A percentile compares a stretch with the other conserved stretches of the same genome.
phyloP scores from a whole-genome alignment of 495 filamentous ascomycete species.

The Tuber indicum region DNA sequence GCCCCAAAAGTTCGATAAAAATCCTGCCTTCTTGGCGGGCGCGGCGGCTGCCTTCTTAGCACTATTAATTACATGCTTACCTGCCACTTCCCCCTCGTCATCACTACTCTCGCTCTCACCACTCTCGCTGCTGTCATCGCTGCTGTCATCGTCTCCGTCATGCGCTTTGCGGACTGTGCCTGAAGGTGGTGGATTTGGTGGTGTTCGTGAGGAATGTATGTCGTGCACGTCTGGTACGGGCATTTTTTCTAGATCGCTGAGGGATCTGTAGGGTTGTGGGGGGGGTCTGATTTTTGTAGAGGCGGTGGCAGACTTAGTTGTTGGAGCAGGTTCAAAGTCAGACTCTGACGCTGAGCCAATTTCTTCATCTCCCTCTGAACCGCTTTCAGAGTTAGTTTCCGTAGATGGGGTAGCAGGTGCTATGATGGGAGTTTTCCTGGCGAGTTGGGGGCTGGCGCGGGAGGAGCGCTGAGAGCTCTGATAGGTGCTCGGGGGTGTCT shows the following conservation, averaged over 20 bases:
- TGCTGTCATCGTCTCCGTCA: background rate
- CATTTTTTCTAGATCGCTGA: constrained; percentile 25
- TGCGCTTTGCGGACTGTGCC: background rate
- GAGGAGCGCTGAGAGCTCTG: background rate
- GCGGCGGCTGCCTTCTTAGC: background rate
- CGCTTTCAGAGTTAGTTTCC: constrained; percentile 8
- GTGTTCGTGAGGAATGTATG: constrained; percentile 11
- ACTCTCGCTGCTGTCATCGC: background rate
- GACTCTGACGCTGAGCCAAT: constrained; percentile 15
- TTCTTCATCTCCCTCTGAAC: constrained; percentile 2
- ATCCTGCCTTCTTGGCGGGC: background rate
- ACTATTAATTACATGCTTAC: background rate
- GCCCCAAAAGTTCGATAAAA: background rate
- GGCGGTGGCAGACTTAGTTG: background rate
- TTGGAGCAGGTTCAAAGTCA: background rate
- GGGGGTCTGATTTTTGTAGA: background rate
- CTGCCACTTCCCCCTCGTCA: background rate
- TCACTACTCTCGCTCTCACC: background rate
- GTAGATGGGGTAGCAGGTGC: background rate
- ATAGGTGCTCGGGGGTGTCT: background rate
- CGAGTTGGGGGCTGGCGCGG: background rate
- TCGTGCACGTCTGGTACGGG: constrained; percentile 30
- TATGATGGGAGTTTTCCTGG: constrained; percentile 8
- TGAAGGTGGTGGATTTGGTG: background rate
- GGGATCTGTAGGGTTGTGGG: constrained; percentile 18